A percentile compares a stretch with the other conserved stretches of the same genome.
phyloP scores from a whole-genome alignment of 2,329 filamentous ascomycete genomes.

The Metarhizium humberi region DNA sequence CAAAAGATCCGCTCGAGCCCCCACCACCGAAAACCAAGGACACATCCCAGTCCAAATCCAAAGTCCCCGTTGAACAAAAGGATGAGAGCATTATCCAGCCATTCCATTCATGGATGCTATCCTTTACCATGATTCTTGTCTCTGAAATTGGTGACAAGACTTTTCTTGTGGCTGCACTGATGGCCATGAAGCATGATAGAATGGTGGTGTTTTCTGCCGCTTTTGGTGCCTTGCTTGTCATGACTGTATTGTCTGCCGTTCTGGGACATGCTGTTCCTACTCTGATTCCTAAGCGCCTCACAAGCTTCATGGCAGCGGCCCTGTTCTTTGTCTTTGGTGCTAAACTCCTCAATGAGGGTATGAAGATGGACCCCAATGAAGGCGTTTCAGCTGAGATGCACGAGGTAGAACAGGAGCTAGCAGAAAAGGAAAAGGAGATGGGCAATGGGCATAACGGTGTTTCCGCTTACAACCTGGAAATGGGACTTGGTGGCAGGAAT shows the following conservation, averaged over 20 bases:
- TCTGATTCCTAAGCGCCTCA: constrained; percentile 82
- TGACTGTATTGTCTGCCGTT: constrained; percentile 91
- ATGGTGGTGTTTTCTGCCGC: constrained; percentile 90
- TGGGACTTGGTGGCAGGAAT: constrained; percentile 62
- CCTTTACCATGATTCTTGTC: constrained; percentile 93
- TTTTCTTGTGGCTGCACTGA: constrained; percentile 90
- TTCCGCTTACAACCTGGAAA: constrained; percentile 68
- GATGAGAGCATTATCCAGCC: constrained; percentile 63
- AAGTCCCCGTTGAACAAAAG: constrained; percentile 25
- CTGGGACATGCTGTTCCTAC: constrained; percentile 88
- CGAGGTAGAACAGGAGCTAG: constrained; percentile 87
- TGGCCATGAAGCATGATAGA: constrained; percentile 98
- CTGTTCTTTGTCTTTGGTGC: constrained; percentile 87
- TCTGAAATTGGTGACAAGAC: constrained; percentile 98
- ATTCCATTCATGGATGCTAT: constrained; percentile 81
- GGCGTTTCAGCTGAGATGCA: constrained; percentile 96
- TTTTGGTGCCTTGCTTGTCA: constrained; percentile 81
- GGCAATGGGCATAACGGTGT: constrained; percentile 43
- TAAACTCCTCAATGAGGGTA: constrained; percentile 75
- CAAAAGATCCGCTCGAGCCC: constrained; percentile 2
- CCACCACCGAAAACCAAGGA: constrained; percentile 10
- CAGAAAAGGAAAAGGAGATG: constrained; percentile 81
- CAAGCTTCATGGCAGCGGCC: constrained; percentile 73
- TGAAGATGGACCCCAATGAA: constrained; percentile 81
- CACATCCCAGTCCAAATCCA: constrained; percentile 4